Percentiles rank a stretch among this genome's conserved stretches.
Evolutionary conservation across 2,329 filamentous ascomycete genomes (phyloP).

Genomic region (Fusarium duplospermum): DNA sequence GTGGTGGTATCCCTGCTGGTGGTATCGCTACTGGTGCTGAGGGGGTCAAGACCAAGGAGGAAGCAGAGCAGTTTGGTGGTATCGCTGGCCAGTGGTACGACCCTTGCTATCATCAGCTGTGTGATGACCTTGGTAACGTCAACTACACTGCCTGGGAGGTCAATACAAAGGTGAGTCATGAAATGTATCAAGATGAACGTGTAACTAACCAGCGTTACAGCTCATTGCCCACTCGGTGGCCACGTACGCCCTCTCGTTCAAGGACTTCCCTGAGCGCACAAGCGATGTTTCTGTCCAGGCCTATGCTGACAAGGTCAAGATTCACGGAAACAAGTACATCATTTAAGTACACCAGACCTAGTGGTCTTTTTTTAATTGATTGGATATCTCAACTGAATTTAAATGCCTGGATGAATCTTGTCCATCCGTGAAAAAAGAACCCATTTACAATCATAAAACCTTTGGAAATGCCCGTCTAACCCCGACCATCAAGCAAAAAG

Average conservation of each 20-base stretch:
- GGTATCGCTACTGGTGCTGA: slow-evolving; percentile 84
- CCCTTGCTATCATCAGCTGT: slow-evolving; percentile 71
- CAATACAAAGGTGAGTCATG: slow-evolving; percentile 65
- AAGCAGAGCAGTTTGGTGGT: slow-evolving; percentile 77
- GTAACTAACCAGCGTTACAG: slow-evolving; percentile 48
- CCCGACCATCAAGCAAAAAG: slow-evolving; percentile 7
- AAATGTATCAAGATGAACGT: background rate
- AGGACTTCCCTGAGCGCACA: slow-evolving; percentile 70
- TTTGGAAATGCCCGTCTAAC: slow-evolving; percentile 35
- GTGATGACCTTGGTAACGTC: slow-evolving; percentile 68
- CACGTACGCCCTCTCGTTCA: slow-evolving; percentile 73
- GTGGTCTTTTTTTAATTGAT: slow-evolving; percentile 26
- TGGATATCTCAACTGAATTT: slow-evolving; percentile 39
- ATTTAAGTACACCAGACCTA: slow-evolving; percentile 49
- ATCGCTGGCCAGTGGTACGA: slow-evolving; percentile 70
- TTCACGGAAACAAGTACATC: slow-evolving; percentile 61
- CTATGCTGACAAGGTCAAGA: slow-evolving; percentile 56
- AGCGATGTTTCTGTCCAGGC: slow-evolving; percentile 43
- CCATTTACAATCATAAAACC: slow-evolving; percentile 22
- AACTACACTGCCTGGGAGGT: slow-evolving; percentile 70
- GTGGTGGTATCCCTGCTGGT: slow-evolving; percentile 77
- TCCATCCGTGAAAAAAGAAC: slow-evolving; percentile 19
- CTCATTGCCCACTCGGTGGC: slow-evolving; percentile 80
- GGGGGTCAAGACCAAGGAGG: slow-evolving; percentile 76
- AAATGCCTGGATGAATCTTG: slow-evolving; percentile 35